Base-by-base conservation (phyloP, 371 early-diverging fungal genomes). In the Syncephalastrum racemosum region DNA sequence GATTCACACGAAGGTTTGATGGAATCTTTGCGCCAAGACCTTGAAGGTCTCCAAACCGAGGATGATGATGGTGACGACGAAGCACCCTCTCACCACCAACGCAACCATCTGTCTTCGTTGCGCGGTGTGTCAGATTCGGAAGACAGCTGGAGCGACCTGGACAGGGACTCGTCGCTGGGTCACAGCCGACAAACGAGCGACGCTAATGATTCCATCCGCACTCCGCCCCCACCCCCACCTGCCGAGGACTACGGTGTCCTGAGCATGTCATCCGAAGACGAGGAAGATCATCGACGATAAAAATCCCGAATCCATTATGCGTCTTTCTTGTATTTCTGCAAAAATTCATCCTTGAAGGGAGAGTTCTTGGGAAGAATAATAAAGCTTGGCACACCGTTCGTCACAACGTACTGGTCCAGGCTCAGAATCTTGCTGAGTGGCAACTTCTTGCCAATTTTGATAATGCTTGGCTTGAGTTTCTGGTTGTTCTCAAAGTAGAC, bases 401-500 rank as follows among this genome's bases (percentile, higher is more conserved):
- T 74, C 25, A 90, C 76, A 10, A 81, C 66, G 50, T 84, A 88
- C 51, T 85, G 81, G 6, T 77, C 77, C 46, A 77, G 68, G 4
- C 77, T 69, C n/a, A 90, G 64, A 4, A 82, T 71, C 15, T 74
- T 70, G 25, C 65, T 75, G 15, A 91, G 58, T 0, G 77, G 58
- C n/a, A 71, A 62, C 43, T 77, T 81, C 45, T 80, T 82, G 40
- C 85, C 87, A 14, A 93, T 81, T 58, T 90, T 93, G 51, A 93
- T 65, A 53, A 93, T 60, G 14, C 77, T 73, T 10, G 83, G 75
- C 15, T 75, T 73, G 15, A 72, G 25, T 5, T 80, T 78, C 25
- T 78, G 74, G 31, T 77, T 82, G 57, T 83, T 79, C 61, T 86
- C 86, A 75, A 95, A 95, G 64, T 88, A 95, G 5, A 91, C 76